Base-by-base conservation (phyloP, 2,329 filamentous ascomycete species). In the Curvularia sp. region DNA sequence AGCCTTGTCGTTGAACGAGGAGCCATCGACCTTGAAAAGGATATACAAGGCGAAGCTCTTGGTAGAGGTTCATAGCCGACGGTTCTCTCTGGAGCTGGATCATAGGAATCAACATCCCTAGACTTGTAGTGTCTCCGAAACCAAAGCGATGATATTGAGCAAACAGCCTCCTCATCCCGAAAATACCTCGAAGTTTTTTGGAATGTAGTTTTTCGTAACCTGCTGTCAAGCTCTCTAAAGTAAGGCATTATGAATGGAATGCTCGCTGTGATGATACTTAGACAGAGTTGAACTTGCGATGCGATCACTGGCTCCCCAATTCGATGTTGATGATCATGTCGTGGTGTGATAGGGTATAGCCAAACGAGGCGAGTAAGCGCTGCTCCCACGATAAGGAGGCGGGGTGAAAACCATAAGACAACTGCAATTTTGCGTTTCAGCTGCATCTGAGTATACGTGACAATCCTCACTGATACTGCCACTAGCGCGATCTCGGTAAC, bases 211-310 rank as follows among this genome's bases (percentile, higher is more conserved):
- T 65, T 59, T 46, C 63, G 63, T 9, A 66, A 48, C 5, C 55
- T 64, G 2, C 60, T 55, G 15, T 71, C 68, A 0, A 69, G 30
- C 23, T 59, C 58, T 32, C 66, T 67, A 47, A 74, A 72, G 46
- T 71, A 70, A 0, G 70, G 69, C 6, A 72, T 64, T 66, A 76
- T 71, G 45, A 71, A 74, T 5, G 72, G 74, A 30, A 76, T 71
- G 49, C 72, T 73, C 28, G 72, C 73, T 7, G 74, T 76, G 7
- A 62, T 65, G 25, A 76, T 71, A 39, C 66, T 69, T 5, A 70
- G 48, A 39, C 68, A 74, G 1, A 74, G 63, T 10, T 75, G 72
- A 0, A 67, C 54, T 34, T 74, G 66, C 1, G 71, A 69, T 25
- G 69, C 65, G 41, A 76, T 61, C 8, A 67, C 55, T 1, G 71